These are phyloP conservation scores for Vitis hybrid DNA, from an alignment of 177 flowering plant genomes.

Conservation along the genomic window DNA sequence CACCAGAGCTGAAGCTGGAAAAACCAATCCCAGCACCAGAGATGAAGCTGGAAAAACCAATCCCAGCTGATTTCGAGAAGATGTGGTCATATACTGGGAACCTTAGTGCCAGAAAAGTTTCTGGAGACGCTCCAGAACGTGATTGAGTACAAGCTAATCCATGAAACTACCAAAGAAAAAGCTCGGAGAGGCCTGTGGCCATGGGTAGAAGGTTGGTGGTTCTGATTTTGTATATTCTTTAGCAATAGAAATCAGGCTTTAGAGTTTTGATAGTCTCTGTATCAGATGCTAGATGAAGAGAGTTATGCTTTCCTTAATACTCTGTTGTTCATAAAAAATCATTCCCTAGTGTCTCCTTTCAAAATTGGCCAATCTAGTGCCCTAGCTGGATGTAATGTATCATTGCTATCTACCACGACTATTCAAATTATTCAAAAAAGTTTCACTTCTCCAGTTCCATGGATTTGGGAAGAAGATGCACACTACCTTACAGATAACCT, in stretches of 20 bases:
- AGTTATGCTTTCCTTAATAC: background rate
- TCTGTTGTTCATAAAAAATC: background rate
- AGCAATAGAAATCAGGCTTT: conserved; percentile 10
- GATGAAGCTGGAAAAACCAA: conserved; percentile 26
- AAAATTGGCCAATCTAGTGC: background rate
- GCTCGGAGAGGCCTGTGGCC: background rate
- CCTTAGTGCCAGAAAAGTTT: conserved; percentile 41
- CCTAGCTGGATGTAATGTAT: background rate
- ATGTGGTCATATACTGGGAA: conserved; percentile 62
- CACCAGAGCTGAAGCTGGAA: conserved; percentile 24
- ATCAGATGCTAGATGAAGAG: background rate
- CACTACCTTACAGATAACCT: too few species aligned
- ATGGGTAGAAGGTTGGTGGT: background rate
- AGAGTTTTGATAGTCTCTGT: conserved; percentile 16
- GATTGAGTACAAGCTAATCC: conserved; percentile 28
- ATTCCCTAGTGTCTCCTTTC: background rate
- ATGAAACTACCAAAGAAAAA: background rate
- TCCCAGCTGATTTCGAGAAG: conserved; percentile 37
- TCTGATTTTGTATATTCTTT: conserved; percentile 18
- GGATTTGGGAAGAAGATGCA: too few species aligned
- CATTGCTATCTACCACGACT: too few species aligned
- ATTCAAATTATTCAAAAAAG: too few species aligned
- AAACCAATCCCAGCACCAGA: conserved; percentile 20
- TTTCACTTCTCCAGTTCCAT: too few species aligned
- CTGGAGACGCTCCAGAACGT: conserved; percentile 50